Conservation (phyloP, 108 stramenopile genomes). For the Cyclotella choctawhatcheeana region DNA sequence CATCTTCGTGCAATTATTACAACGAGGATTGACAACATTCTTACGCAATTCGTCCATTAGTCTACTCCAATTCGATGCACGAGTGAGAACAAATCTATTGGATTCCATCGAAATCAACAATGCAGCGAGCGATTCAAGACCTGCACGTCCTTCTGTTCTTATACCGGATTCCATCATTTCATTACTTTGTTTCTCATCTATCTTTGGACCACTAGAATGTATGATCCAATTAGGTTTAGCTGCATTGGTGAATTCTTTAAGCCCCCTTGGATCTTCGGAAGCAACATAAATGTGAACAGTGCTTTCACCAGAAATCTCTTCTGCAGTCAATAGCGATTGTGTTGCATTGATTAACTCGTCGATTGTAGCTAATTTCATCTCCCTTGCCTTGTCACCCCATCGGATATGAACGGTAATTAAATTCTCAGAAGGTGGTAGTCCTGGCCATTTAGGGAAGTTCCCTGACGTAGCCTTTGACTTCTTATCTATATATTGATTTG, state of each 20-base stretch:
- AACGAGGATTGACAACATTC: conserved; percentile 51
- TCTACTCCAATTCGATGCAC: conserved; percentile 64
- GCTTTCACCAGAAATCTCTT: background rate
- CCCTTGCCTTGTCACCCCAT: conserved; percentile 72
- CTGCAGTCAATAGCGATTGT: conserved; percentile 24
- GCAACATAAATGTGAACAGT: conserved; percentile 48
- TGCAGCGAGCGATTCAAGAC: conserved; percentile 51
- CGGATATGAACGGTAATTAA: conserved; percentile 73
- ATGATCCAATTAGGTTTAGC: conserved; percentile 48
- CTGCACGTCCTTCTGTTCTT: conserved; percentile 54
- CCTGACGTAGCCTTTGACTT: background rate
- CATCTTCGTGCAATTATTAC: conserved; percentile 44
- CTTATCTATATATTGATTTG: background rate
- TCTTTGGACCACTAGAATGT: conserved; percentile 10
- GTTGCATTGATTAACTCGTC: conserved; percentile 48
- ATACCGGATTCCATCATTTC: conserved; percentile 10
- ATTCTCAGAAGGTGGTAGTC: conserved; percentile 29
- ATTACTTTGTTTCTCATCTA: conserved; percentile 24
- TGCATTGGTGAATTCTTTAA: conserved; percentile 29
- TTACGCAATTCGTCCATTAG: conserved; percentile 61
- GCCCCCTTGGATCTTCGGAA: conserved; percentile 58
- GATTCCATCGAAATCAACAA: conserved; percentile 66
- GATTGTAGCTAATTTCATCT: conserved; percentile 59
- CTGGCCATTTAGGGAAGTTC: conserved; percentile 3
- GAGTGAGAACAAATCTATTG: conserved; percentile 66